Conservation (phyloP, 2,329 filamentous ascomycete genomes). For the Fusarium scirpi region DNA sequence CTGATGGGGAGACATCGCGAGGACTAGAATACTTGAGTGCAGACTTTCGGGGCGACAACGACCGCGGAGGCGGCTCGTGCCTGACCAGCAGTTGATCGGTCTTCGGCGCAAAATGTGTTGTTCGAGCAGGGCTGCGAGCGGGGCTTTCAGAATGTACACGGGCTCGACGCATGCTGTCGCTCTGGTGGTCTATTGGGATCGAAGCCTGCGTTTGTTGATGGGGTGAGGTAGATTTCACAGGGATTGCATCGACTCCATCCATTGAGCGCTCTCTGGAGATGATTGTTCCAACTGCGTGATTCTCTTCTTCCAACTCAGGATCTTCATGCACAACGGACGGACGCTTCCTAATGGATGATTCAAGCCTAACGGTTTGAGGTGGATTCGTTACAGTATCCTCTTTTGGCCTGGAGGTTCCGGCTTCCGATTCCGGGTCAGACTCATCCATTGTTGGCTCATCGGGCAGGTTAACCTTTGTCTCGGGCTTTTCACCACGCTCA, state of each 20-base stretch:
- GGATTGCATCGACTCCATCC: conserved; percentile 52
- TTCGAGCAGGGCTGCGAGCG: conserved; percentile 73
- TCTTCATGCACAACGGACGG: conserved; percentile 62
- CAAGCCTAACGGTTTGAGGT: neutral
- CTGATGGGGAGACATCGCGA: conserved; percentile 63
- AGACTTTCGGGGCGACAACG: conserved; percentile 81
- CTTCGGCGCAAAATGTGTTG: conserved; percentile 73
- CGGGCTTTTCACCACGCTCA: conserved; percentile 1
- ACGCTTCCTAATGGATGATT: conserved; percentile 49
- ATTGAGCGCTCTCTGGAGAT: conserved; percentile 1
- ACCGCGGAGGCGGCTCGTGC: conserved; percentile 77
- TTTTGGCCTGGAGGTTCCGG: neutral
- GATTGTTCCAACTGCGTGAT: conserved; percentile 21
- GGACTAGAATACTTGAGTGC: conserved; percentile 75
- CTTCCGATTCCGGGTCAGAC: conserved; percentile 11
- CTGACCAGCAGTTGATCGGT: conserved; percentile 67
- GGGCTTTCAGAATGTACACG: conserved; percentile 69
- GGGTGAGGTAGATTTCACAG: conserved; percentile 44
- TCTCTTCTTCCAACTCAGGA: conserved; percentile 53
- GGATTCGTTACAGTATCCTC: neutral
- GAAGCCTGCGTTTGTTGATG: conserved; percentile 1
- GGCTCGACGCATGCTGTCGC: conserved; percentile 39
- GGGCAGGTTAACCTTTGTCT: neutral
- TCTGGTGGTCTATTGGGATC: conserved; percentile 29
- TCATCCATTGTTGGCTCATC: conserved; percentile 16